phyloP scores from a whole-genome alignment of 805 yeast genomes.

The Blastobotrys chiropterorum region DNA sequence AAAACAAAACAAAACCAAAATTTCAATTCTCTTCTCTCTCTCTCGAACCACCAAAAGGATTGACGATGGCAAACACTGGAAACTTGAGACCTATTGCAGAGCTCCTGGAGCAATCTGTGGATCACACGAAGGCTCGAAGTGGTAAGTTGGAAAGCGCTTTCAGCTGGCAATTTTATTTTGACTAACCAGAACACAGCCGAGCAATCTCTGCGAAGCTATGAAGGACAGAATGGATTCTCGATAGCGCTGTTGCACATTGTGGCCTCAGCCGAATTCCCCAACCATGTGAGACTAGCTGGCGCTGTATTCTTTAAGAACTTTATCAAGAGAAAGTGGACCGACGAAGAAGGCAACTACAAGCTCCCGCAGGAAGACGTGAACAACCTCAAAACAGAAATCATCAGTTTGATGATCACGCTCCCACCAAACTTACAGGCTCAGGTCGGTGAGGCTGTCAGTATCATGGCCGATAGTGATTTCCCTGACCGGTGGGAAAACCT shows the following conservation, averaged over 20 bases:
- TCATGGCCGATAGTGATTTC: constrained; percentile 93
- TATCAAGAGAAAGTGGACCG: constrained; percentile 79
- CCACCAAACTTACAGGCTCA: constrained; percentile 79
- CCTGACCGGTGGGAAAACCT: constrained; percentile 84
- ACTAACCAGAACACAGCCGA: constrained; percentile 36
- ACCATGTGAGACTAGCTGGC: constrained; percentile 72
- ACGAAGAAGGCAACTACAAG: constrained; percentile 76
- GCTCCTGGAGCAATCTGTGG: constrained; percentile 24
- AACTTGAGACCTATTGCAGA: constrained; percentile 22
- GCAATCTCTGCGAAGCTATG: constrained; percentile 53
- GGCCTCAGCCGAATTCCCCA: constrained; percentile 49
- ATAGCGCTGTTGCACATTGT: constrained; percentile 69
- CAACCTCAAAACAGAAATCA: constrained; percentile 67
- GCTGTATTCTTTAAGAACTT: constrained; percentile 87
- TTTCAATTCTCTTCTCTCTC: not conserved
- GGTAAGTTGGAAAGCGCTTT: constrained; percentile 11
- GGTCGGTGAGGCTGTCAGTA: constrained; percentile 86
- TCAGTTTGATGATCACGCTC: constrained; percentile 76
- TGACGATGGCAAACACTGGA: not conserved
- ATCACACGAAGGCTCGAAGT: constrained; percentile 22
- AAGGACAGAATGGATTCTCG: constrained; percentile 67
- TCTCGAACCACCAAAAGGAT: not conserved
- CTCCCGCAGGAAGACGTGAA: constrained; percentile 56
- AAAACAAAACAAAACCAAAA: not conserved
- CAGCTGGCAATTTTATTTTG: no score